phyloP scores from a whole-genome alignment of 331 rosid species.

The Ulmus americana region DNA sequence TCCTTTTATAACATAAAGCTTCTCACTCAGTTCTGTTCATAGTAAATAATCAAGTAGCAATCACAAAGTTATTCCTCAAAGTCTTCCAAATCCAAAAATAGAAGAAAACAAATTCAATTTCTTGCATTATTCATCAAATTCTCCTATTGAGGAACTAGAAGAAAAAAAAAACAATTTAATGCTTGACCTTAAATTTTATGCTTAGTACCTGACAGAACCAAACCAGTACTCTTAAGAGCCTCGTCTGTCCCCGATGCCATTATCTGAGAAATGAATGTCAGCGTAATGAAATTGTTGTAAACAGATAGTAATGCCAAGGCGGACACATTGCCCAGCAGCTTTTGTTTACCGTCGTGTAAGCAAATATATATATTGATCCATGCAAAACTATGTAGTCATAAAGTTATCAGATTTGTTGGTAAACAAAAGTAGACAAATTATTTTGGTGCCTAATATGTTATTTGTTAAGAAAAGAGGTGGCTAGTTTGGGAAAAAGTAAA shows the following conservation, averaged over 20 bases:
- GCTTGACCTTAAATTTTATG: slow-evolving; percentile 17
- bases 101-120: background rate
- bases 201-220: slow-evolving; percentile 65
- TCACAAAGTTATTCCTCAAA: slow-evolving; percentile 24
- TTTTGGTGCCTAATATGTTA: too few species aligned
- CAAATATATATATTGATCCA: too few species aligned
- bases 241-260: slow-evolving; percentile 86
- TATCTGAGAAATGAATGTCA: slow-evolving; percentile 45
- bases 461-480: background rate
- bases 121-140: slow-evolving; percentile 15
- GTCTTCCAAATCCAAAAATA: slow-evolving; percentile 16
- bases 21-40: slow-evolving; percentile 86
- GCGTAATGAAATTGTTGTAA: slow-evolving; percentile 23
- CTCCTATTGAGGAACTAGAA: slow-evolving; percentile 18
- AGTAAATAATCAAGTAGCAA: slow-evolving; percentile 22
- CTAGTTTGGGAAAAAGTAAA: slow-evolving; percentile 23
- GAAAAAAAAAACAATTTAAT: background rate
- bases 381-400: too few species aligned
- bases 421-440: too few species aligned
- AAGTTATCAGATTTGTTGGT: too few species aligned
- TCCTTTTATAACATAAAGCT: slow-evolving; percentile 81
- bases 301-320: slow-evolving; percentile 15
- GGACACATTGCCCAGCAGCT: too few species aligned
- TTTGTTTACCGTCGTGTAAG: too few species aligned
- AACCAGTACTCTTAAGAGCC: slow-evolving; percentile 74